Evolutionary conservation across 2,329 filamentous ascomycete genomes (phyloP), one percentile per base, ranked within the genome.

Genomic region (Cytospora mali): DNA sequence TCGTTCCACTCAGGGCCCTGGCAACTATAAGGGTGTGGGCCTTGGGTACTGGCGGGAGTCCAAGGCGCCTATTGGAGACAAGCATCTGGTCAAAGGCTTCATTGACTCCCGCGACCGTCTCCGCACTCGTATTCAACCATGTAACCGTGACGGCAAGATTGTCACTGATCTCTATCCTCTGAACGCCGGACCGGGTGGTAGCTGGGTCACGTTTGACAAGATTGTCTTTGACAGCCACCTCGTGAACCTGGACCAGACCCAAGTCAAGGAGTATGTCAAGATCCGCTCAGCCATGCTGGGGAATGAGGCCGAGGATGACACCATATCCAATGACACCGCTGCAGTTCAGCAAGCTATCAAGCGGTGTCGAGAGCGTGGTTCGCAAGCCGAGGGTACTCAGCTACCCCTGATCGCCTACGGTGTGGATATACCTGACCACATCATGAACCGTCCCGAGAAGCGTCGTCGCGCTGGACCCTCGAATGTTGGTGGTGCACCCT

Each of bases 21-120:
- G 69, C 18, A 72, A 71, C 14, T 73, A 76, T 25, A 84, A 83
- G 66, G 78, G 79, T 4, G 77, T 84, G 6, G 71, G 81, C 6
- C 75, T 88, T 9, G 86, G 86, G 1, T 81, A 84, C 58, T 88
- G 86, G 86, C 79, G 85, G 56, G 83, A 87, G 55, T 88, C 85
- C 0, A 74, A 75, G 4, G 80, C 84, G 0, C 79, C 81, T 0
- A 73, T 76, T 9, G 73, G 74, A 2, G 77, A 79, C 16, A 87
- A 85, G 69, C 86, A 88, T 69, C 79, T 80, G 0, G 83, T 88
- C 0, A 81, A 85, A 55, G 86, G 85, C 6, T 88, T 88, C 64
- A 87, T 88, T 55, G 86, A 88, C 64, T 76, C 84, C 13, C 76
- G 84, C 21, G 85, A 88, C 59, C 79, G 85, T 1, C 78, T 88